A percentile compares a stretch with the other conserved stretches of the same genome.
Evolutionary conservation across 2,329 filamentous ascomycete species (phyloP).

Genomic region (Chaetoscypha palmicola): DNA sequence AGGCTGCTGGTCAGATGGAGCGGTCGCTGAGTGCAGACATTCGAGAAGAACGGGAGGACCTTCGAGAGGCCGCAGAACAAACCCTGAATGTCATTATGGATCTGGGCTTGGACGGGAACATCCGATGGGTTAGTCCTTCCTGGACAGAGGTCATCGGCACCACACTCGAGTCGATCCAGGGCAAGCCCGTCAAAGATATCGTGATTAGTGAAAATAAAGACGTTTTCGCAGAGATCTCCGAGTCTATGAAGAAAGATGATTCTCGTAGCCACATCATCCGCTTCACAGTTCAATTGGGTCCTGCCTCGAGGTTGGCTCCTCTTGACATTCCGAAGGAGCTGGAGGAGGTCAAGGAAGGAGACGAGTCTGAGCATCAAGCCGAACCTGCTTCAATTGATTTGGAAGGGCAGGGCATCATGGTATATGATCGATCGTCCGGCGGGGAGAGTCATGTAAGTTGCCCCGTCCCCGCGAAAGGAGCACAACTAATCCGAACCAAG

Average conservation of each 20-base stretch:
- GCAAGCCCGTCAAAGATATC: conserved; percentile 71
- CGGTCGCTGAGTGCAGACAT: conserved; percentile 79
- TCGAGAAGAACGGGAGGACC: conserved; percentile 83
- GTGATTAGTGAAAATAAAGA: conserved; percentile 70
- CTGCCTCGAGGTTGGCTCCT: conserved; percentile 57
- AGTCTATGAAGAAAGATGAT: conserved; percentile 87
- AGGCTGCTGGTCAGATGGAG: conserved; percentile 42
- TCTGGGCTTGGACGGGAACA: conserved; percentile 78
- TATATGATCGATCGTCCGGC: conserved; percentile 82
- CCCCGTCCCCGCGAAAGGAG: conserved; percentile 2
- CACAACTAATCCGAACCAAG: conserved; percentile 41
- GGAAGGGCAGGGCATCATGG: conserved; percentile 97
- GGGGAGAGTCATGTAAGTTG: conserved; percentile 80
- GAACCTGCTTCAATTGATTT: conserved; percentile 60
- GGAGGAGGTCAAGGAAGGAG: conserved; percentile 16
- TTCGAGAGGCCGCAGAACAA: conserved; percentile 92
- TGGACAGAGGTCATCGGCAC: conserved; percentile 93
- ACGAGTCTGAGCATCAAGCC: conserved; percentile 32
- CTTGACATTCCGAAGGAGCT: conserved; percentile 29
- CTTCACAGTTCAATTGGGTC: conserved; percentile 65
- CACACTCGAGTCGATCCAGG: conserved; percentile 62
- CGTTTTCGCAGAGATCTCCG: conserved; percentile 75
- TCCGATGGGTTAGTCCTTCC: conserved; percentile 94
- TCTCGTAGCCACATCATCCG: conserved; percentile 85
- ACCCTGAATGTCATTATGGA: conserved; percentile 96